Conservation (phyloP, 208 protist species). For the Acanthamoeba culbertsoni region DNA sequence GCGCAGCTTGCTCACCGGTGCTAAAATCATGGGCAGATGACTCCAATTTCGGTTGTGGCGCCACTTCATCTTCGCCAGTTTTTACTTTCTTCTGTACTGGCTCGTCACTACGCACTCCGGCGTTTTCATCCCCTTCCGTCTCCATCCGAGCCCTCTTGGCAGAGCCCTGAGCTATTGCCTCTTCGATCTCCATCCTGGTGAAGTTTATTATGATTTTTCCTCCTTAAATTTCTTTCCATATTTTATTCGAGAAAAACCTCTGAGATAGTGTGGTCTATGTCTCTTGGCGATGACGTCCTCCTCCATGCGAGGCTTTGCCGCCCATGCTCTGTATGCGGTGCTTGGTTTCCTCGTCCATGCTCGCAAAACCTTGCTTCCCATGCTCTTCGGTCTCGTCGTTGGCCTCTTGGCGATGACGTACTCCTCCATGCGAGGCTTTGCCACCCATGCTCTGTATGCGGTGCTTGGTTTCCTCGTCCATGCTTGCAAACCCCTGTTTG, state of each 20-base stretch:
- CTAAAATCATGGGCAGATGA: background rate
- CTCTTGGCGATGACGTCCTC: background rate
- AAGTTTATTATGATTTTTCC: no score
- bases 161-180: no score
- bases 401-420: background rate
- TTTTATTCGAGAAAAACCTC: no score
- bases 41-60: background rate
- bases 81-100: background rate
- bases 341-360: background rate
- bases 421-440: background rate
- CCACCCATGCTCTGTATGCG: background rate
- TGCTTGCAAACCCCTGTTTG: background rate
- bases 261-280: background rate
- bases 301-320: background rate
- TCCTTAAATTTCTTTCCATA: no score
- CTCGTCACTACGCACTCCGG: background rate
- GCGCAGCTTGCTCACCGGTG: background rate
- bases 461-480: background rate
- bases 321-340: background rate
- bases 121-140: background rate
- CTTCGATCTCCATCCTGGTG: no score
- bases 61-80: background rate
- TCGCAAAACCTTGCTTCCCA: background rate
- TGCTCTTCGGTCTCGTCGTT: background rate
- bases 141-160: no score